Evolutionary conservation across 352 stramenopile species (phyloP), one percentile per base, ranked within the genome.

Genomic region (Plasmopara muralis): DNA sequence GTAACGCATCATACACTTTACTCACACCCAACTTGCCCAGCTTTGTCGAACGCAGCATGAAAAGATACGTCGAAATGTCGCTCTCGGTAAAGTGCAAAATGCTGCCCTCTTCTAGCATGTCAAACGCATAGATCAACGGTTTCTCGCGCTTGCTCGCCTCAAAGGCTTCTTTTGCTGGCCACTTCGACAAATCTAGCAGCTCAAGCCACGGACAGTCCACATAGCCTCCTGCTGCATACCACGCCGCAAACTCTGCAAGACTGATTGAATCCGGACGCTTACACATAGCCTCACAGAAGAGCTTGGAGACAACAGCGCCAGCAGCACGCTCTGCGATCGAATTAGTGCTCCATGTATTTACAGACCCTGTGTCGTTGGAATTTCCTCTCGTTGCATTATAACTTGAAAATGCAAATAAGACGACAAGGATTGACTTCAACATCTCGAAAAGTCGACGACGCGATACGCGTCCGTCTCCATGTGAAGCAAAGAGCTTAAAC

Each of bases 181-280:
- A 98, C 63, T 99, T 99, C 0, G 80, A 85, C 50, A 99, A 56
- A 64, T 98, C 92, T 9, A 99, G 57, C 9, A 99, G 64, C 60
- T 99, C 95, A 7, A 99, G 62, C 95, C 95, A 99, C 10, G 92
- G 87, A 53, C 94, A 98, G 40, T 93, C 88, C 61, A 95, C 87
- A 61, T 97, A 97, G 6, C 95, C 95, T 31, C 87, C 87, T 28
- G 85, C 81, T 0, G 91, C 96, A 55, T 99, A 99, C 95, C 95
- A 99, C 9, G 93, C 80, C 5, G 93, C 95, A 74, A 99, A 99
- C 50, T 98, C 89, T 35, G 93, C 77, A 43, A 98, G 94, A 33
- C 69, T 93, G 25, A 98, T 93, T 5, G 68, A 68, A 48, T 97
- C 80, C 0, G 74, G 31, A 37, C 84, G 64, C 13, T 83, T 73